Conservation (phyloP, 2,329 filamentous ascomycete species). For the Harringtonia aguacate region DNA sequence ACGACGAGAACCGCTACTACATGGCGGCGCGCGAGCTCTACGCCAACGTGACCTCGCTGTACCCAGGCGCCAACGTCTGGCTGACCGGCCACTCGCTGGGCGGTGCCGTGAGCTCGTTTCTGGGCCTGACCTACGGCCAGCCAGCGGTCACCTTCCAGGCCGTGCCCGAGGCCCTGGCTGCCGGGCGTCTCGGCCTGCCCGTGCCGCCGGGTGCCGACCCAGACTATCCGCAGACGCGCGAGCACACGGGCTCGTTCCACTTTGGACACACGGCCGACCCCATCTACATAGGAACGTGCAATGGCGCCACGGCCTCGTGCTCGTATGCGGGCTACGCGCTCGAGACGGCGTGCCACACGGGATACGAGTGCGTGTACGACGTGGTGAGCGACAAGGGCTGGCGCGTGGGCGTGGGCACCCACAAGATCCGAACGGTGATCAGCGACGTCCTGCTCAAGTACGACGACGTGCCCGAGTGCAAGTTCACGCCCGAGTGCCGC, state of each 20-base stretch:
- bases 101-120: constrained; percentile 75
- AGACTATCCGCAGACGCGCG: constrained; percentile 56
- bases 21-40: constrained; percentile 81
- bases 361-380: constrained; percentile 81
- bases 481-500: constrained; percentile 65
- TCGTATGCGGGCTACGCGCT: constrained; percentile 89
- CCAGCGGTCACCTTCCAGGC: constrained; percentile 91
- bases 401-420: constrained; percentile 82
- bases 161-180: constrained; percentile 81
- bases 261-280: constrained; percentile 95
- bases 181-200: constrained; percentile 73
- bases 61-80: constrained; percentile 79
- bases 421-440: constrained; percentile 84
- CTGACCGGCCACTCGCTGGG: constrained; percentile 86
- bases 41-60: constrained; percentile 81
- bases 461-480: constrained; percentile 67
- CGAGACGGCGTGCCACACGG: constrained; percentile 86
- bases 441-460: constrained; percentile 78
- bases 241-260: constrained; percentile 72
- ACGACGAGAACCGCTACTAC: constrained; percentile 83
- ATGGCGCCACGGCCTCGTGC: constrained; percentile 78
- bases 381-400: constrained; percentile 86
- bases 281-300: constrained; percentile 85
- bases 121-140: constrained; percentile 83
- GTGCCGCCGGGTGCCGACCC: constrained; percentile 70